Evolutionary conservation across 495 filamentous ascomycete genomes (phyloP).

Genomic region (Neurospora cerealis): DNA sequence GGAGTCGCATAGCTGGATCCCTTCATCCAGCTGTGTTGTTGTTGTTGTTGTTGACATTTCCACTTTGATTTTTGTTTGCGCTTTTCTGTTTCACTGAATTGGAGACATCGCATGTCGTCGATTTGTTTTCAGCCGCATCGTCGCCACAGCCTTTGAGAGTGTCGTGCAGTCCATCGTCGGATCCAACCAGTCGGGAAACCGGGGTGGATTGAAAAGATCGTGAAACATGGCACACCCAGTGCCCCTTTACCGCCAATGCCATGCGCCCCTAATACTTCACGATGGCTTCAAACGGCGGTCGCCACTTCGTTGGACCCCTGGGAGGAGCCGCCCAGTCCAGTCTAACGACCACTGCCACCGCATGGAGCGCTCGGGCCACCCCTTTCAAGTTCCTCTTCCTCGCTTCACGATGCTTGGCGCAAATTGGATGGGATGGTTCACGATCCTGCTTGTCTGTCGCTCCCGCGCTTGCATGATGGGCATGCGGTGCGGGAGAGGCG

Average conservation of each 20-base stretch:
- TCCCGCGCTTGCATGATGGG: not conserved
- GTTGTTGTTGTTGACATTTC: not conserved
- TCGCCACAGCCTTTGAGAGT: not conserved
- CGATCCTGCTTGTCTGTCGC: not conserved
- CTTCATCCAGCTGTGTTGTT: not conserved
- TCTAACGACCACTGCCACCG: not conserved
- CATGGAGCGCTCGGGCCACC: slow-evolving; percentile 3
- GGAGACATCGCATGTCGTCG: not conserved
- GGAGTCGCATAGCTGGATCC: not conserved
- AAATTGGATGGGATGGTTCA: not conserved
- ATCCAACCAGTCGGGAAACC: not conserved
- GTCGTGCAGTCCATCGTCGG: not conserved
- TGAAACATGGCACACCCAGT: not conserved
- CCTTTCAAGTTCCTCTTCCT: not conserved
- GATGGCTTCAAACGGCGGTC: slow-evolving; percentile 10
- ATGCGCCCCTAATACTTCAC: slow-evolving; percentile 6
- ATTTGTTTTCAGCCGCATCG: not conserved
- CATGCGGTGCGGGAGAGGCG: not conserved
- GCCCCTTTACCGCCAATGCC: not conserved
- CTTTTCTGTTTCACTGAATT: not conserved
- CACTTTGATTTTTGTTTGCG: not conserved
- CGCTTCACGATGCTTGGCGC: not conserved
- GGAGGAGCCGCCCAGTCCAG: not conserved
- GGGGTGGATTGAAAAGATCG: not conserved
- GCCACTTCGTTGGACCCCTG: not conserved